Base-by-base conservation (phyloP, 2,329 filamentous ascomycete species). In the Aspergillus piperis region DNA sequence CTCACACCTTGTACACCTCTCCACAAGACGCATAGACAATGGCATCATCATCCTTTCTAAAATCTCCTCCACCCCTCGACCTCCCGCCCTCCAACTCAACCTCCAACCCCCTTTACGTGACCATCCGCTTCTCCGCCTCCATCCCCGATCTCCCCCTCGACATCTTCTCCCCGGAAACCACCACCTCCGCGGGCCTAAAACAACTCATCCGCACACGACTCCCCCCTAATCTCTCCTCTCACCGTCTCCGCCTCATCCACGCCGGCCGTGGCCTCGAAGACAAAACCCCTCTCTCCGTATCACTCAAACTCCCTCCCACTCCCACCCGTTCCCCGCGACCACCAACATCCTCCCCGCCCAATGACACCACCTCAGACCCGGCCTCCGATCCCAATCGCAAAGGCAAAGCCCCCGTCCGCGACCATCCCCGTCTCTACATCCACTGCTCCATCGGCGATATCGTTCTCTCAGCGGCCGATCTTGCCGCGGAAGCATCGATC, bases 371-470 rank as follows among this genome's bases (percentile, higher is more conserved):
- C 47, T 54, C 60, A 7, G 38, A 59, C 47, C n/a, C 52, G 5
- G 47, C 58, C 8, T 51, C 65, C 19, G 53, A 58, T 13, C 56
- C 50, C 3, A 73, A 68, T 52, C 68, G 64, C n/a, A 92, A 91
- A 70, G 91, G 90, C 50, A 96, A 95, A 68, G 78, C 79, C 61
- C 84, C 84, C 0, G 74, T 88, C 5, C 83, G 82, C 32, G 79
- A 81, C 8, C 62, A 66, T 23, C 80, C 81, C 39, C 84, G 89
- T 48, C 85, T 96, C 70, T 97, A 96, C 75, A 89, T 98, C 62
- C 96, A 96, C 80, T 98, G 94, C 82, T 94, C 91, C 64, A 90
- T 98, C 60, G 92, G 92, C 57, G 84, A 88, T 58, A 88, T 91
- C 74, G 81, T 85, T 25, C 83, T 98, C 11, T 85, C 89, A 0